Conservation (phyloP, 768 basidiomycete genomes). For the Lactarius hengduanensis region DNA sequence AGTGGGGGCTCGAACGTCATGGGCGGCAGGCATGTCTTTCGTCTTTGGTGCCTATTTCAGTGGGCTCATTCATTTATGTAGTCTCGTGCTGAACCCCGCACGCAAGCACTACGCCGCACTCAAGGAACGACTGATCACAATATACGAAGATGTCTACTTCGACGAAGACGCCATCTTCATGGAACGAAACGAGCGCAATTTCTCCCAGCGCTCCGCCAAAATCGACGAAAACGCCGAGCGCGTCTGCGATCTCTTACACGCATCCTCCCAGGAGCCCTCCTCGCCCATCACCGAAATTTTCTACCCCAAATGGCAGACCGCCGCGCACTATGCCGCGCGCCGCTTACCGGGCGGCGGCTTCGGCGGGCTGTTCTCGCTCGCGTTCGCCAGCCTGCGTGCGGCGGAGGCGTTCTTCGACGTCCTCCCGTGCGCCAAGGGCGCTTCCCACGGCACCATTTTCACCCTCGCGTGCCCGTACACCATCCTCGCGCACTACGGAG, state of each 20-base stretch:
- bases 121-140: constrained; percentile 52
- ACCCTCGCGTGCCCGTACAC: constrained; percentile 94
- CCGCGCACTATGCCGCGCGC: constrained; percentile 68
- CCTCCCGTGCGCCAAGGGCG: constrained; percentile 83
- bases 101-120: constrained; percentile 66
- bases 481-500: constrained; percentile 84
- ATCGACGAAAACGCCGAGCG: constrained; percentile 84
- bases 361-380: constrained; percentile 86
- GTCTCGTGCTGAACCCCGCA: constrained; percentile 84
- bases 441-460: constrained; percentile 92
- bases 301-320: constrained; percentile 83
- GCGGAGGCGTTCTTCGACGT: constrained; percentile 83
- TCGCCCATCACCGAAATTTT: constrained; percentile 69
- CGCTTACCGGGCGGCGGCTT: constrained; percentile 47
- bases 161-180: constrained; percentile 92
- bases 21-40: constrained; percentile 83
- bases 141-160: constrained; percentile 85
- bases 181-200: constrained; percentile 98
- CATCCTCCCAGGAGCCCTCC: constrained; percentile 45
- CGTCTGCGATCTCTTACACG: constrained; percentile 74
- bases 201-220: constrained; percentile 63
- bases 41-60: background rate
- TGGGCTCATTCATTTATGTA: constrained; percentile 35
- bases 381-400: constrained; percentile 68
- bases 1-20: constrained; percentile 94